Percentiles rank a stretch among this genome's conserved stretches.
These are phyloP conservation scores for Boletus rufocinnamomeus DNA, from an alignment of 768 basidiomycete genomes.

Conservation along the genomic window DNA sequence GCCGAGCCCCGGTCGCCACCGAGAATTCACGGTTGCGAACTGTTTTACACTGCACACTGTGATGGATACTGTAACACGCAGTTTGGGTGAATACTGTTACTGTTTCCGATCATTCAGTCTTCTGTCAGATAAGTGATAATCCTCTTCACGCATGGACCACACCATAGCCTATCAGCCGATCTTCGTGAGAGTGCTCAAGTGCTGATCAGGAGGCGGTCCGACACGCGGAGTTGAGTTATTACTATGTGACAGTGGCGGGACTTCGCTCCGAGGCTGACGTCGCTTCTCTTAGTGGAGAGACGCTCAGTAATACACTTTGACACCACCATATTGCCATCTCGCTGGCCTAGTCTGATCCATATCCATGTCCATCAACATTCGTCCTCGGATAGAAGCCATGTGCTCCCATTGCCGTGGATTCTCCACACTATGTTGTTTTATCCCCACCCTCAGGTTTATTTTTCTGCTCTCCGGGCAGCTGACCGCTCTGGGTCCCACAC, in stretches of 20 bases:
- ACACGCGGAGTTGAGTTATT: neutral
- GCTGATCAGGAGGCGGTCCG: neutral
- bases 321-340: neutral
- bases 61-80: neutral
- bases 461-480: neutral
- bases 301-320: neutral
- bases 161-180: neutral
- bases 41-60: neutral
- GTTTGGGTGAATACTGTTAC: neutral
- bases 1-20: neutral
- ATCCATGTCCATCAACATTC: neutral
- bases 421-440: neutral
- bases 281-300: neutral
- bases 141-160: neutral
- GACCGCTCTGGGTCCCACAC: neutral
- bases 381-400: neutral
- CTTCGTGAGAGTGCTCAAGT: neutral
- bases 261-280: neutral
- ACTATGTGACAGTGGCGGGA: too few species aligned
- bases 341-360: neutral
- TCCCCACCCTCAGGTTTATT: neutral
- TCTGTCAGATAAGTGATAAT: neutral
- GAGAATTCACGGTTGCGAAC: neutral
- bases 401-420: neutral
- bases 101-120: neutral